These are phyloP conservation scores for Fusarium xylarioides DNA, from an alignment of 2,329 filamentous ascomycete genomes.

Conservation along the genomic window DNA sequence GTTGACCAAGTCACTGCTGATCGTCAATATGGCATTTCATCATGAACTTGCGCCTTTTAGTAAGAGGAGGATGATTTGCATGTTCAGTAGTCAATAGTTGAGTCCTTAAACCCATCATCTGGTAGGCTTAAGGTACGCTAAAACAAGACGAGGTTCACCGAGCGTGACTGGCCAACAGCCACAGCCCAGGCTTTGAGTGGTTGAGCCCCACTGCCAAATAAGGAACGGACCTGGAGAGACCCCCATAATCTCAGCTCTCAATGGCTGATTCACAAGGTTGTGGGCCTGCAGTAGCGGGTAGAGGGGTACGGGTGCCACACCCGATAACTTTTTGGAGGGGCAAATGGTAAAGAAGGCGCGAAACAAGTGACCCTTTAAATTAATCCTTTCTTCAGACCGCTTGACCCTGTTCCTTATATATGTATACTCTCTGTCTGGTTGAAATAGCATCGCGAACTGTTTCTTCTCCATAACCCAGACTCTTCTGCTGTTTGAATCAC, in stretches of 20 bases:
- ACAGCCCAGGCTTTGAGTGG: constrained; percentile 14
- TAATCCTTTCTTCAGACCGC: constrained; percentile 36
- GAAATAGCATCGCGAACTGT: not conserved
- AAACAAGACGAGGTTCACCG: constrained; percentile 41
- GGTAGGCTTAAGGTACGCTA: constrained; percentile 4
- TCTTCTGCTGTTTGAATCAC: constrained; percentile 1
- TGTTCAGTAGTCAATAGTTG: not conserved
- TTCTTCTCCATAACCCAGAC: not conserved
- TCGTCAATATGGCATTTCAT: not conserved
- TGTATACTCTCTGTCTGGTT: not conserved
- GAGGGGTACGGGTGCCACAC: constrained; percentile 36
- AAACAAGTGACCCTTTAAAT: constrained; percentile 40
- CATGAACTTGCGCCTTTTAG: not conserved
- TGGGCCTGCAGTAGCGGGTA: constrained; percentile 24
- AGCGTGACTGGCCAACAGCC: constrained; percentile 35
- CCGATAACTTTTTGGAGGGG: constrained; percentile 38
- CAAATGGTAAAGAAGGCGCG: constrained; percentile 36
- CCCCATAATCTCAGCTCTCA: constrained; percentile 12
- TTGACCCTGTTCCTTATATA: constrained; percentile 10
- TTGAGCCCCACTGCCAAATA: constrained; percentile 35
- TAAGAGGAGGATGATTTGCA: not conserved
- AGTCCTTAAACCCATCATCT: not conserved
- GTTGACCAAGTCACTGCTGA: not conserved
- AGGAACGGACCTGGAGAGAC: constrained; percentile 24
- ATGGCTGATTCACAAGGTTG: constrained; percentile 34